Base-by-base conservation (phyloP, 2,329 filamentous ascomycete species). In the Pseudogymnoascus sp. region DNA sequence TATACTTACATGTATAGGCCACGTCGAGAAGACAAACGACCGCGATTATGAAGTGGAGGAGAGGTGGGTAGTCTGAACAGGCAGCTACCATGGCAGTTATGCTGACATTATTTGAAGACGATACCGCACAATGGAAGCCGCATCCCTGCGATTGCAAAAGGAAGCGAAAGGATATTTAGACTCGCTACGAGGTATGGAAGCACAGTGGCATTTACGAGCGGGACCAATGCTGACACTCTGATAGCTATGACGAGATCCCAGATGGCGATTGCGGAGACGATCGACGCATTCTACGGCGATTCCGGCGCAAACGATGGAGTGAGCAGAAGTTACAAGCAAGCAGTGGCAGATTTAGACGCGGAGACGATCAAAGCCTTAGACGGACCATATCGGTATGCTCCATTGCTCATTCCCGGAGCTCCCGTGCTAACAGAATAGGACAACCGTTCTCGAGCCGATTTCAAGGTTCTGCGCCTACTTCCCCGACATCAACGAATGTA, bases 191-290 rank as follows among this genome's bases (percentile, higher is more conserved):
- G 90, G 90, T 93, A 72, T 60, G 78, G 45, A 71, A 61, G 8
- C 11, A 34, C 6, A 1, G 5, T n/a, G 51, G 7, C 23, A 23
- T 39, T 6, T 21, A 14, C 13, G 28, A 13, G 62, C 19, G 11
- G 51, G 36, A 34, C 62, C 41, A 21, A n/a, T n/a, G 6, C 61
- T 48, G 71, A 64, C 11, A 8, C 28, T 62, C 13, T 7, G 23
- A 31, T 69, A 92, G 93, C 95, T 70, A 99, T 99, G 95, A 99
- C 95, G 14, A 93, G 95, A 62, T 97, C 93, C 63, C 95, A 99
- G 79, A 98, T 99, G 93, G 89, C 93, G 74, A 98, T 99, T 76
- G 95, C 95, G 69, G 95, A 99, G 78, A 99, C 95, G 19, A 99
- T 99, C 77, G 95, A 99, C 79, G 95, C 95, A 43, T 99, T 99